Evolutionary conservation across 2,329 filamentous ascomycete species (phyloP), one percentile per base, ranked within the genome.

Genomic region (Malbranchea cinnamomea): DNA sequence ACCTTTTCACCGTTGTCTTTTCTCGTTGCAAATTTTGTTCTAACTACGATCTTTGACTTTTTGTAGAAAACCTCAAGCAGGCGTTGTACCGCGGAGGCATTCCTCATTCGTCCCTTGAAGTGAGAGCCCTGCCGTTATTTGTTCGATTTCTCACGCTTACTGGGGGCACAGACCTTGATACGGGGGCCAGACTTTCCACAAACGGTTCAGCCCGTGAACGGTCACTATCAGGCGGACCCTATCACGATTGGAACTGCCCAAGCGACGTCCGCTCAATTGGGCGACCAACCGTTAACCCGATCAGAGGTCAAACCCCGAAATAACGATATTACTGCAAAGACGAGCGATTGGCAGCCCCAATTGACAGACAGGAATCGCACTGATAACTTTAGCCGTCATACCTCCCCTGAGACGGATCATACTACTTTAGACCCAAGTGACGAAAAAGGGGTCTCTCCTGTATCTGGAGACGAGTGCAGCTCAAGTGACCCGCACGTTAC

Each of bases 71-170:
- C 23, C 53, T 70, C 30, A 62, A 54, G 36, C 54, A 53, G 17
- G 60, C 63, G 10, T 54, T 71, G 7, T 57, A 64, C 35, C 53
- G 53, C 25, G 65, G 65, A 11, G 67, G 67, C 5, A 47, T 69
- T 33, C 60, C 60, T 13, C 43, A 46, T 12, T 60, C 67, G 27
- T 63, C 60, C 12, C 51, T 71, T 16, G 54, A 64, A 35, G 58
- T 66, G 41, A 49, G 41, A 33, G 35, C 23, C n/a, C n/a, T n/a
- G n/a, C n/a, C n/a, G n/a, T n/a, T n/a, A n/a, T n/a, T n/a, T n/a
- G n/a, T n/a, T n/a, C n/a, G n/a, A n/a, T n/a, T n/a, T n/a, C n/a
- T n/a, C n/a, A n/a, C n/a, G n/a, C n/a, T n/a, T n/a, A n/a, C n/a
- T n/a, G n/a, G n/a, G n/a, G n/a, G n/a, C n/a, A n/a, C n/a, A 33